These are phyloP conservation scores for Cytospora chrysosperma DNA, from an alignment of 2,329 filamentous ascomycete genomes.

Conservation along the genomic window DNA sequence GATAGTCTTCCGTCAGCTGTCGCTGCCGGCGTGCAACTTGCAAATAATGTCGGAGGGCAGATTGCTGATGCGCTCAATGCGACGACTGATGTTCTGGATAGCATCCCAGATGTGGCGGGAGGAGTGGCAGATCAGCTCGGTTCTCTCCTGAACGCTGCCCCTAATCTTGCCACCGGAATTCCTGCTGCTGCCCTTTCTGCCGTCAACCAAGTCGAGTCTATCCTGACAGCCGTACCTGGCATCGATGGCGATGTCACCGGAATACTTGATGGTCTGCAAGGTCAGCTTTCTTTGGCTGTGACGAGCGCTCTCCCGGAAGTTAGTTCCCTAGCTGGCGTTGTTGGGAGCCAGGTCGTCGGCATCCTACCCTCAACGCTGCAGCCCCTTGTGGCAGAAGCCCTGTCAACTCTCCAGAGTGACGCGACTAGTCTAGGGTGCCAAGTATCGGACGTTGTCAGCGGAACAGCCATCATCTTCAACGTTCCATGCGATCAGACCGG, in stretches of 20 bases:
- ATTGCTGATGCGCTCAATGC: constrained; percentile 19
- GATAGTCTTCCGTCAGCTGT: constrained; percentile 20
- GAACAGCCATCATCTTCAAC: constrained; percentile 21
- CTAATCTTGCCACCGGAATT: constrained; percentile 21
- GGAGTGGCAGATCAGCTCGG: constrained; percentile 22
- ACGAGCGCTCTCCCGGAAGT: constrained; percentile 16
- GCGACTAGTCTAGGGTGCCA: constrained; percentile 7
- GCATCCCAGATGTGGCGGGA: constrained; percentile 16
- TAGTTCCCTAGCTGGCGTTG: constrained; percentile 18
- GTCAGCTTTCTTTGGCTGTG: constrained; percentile 15
- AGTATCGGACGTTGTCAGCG: constrained; percentile 18
- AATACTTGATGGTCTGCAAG: constrained; percentile 8
- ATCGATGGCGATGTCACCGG: constrained; percentile 2
- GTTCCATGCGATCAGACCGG: constrained; percentile 11
- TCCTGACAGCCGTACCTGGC: constrained; percentile 11
- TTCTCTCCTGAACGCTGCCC: constrained; percentile 20
- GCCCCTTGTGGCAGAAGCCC: constrained; percentile 7
- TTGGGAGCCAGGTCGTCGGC: constrained; percentile 15
- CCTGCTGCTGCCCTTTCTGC: constrained; percentile 22
- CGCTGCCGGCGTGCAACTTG: constrained; percentile 21
- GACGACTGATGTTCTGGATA: constrained; percentile 15
- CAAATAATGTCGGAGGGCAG: constrained; percentile 18
- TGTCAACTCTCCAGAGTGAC: constrained; percentile 17
- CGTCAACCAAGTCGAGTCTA: constrained; percentile 16
- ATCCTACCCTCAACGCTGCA: constrained; percentile 18